Percentiles rank a stretch among this genome's conserved stretches.
phyloP scores from a whole-genome alignment of 2,329 filamentous ascomycete genomes.

The Talaromyces sp. region DNA sequence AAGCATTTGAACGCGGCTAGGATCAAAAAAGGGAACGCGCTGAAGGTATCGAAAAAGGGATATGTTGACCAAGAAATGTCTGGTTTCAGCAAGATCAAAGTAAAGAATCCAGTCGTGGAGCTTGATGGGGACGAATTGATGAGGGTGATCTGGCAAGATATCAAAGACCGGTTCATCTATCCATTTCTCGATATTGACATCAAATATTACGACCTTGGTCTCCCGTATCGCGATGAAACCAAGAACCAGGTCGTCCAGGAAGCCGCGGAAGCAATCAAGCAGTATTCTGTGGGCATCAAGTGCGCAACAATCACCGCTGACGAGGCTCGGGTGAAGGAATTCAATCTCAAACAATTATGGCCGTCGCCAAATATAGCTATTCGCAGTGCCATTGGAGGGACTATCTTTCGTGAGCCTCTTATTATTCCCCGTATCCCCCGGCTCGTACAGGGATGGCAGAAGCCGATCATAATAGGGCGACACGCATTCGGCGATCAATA shows the following conservation, averaged over 20 bases:
- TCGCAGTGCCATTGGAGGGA: slow-evolving; percentile 72
- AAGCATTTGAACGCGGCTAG: too few species aligned
- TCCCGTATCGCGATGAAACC: slow-evolving; percentile 92
- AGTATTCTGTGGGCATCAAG: slow-evolving; percentile 98
- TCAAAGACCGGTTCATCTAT: slow-evolving; percentile 76
- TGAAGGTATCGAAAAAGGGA: too few species aligned
- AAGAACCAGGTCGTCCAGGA: slow-evolving; percentile 93
- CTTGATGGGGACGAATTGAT: slow-evolving; percentile 65
- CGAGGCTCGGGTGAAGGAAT: slow-evolving; percentile 92
- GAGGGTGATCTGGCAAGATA: slow-evolving; percentile 95
- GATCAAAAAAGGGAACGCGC: too few species aligned
- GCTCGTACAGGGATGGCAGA: slow-evolving; percentile 94
- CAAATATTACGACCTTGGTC: slow-evolving; percentile 94
- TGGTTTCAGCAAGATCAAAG: neutral
- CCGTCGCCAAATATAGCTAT: slow-evolving; percentile 91
- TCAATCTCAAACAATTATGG: slow-evolving; percentile 99
- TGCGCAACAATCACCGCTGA: slow-evolving; percentile 98
- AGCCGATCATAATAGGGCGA: slow-evolving; percentile 97
- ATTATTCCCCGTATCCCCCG: slow-evolving; percentile 89
- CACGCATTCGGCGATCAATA: slow-evolving; percentile 99
- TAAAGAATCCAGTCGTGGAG: slow-evolving; percentile 9
- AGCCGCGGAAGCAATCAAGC: slow-evolving; percentile 94
- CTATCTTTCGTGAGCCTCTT: slow-evolving; percentile 97
- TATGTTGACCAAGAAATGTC: neutral
- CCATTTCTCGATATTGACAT: slow-evolving; percentile 89